Base-by-base conservation (phyloP, 345 rosid species). In the Eucalyptus microcorys region DNA sequence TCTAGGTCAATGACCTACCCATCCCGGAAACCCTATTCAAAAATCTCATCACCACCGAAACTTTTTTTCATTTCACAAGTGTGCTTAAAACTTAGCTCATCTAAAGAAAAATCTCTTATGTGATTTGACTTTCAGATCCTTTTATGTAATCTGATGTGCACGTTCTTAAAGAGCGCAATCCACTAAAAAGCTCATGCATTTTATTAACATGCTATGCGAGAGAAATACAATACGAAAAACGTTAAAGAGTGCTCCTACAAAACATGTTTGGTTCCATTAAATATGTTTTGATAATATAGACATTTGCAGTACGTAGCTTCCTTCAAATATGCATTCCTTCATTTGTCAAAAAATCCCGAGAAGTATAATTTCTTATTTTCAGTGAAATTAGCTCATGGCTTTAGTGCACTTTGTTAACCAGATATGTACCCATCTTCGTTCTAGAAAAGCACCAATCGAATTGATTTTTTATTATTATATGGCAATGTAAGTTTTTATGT, bases 1-100 rank as follows among this genome's bases (percentile, higher is more conserved):
- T 24, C 0, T 26, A 12, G 26, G 57, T 2, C 8, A 21, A 19
- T 52, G 0, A 52, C 57, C 24, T 52, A 8, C 0, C 57, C 57
- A 52, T 21, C 0, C 10, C 2, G 10, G 57, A 21, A 55, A 22
- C 30, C 30, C 30, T 26, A 55, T 59, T 59, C 0, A 59, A 59
- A 59, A 0, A 59, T 59, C 66, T 59, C 66, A 27, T 59, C 0
- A 12, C 66, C 16, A 27, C 3, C 0, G 2, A 59, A 59, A 59
- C n/a, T 5, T 59, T 59, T 26, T 59, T 26, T 59, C 32, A 59
- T 27, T 53, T 22, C 59, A 53, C 27, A 53, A 8, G 5, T 24
- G 13, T 10, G 61, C 30, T 55, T 55, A 55, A 24, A 55, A 49
- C 21, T 49, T 49, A 49, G 53, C 21, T 49, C 53, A 16, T 21